phyloP scores from a whole-genome alignment of 495 filamentous ascomycete genomes.

The Penicillium herquei region DNA sequence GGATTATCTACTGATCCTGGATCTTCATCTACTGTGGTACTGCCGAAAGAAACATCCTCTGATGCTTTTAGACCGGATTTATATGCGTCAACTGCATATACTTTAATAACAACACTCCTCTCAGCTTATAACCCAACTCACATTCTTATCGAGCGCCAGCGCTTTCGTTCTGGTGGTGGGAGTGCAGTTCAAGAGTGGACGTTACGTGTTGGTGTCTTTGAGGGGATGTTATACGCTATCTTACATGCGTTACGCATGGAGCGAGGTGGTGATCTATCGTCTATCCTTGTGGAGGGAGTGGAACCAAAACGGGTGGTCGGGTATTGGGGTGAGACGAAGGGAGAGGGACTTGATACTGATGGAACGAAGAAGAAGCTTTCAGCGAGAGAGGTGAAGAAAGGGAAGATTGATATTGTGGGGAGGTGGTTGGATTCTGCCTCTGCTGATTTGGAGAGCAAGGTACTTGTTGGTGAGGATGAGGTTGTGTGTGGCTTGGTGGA shows the following conservation, averaged over 20 bases:
- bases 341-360: not conserved
- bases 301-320: conserved; percentile 41
- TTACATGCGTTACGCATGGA: conserved; percentile 55
- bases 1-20: too few species aligned
- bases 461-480: conserved; percentile 30
- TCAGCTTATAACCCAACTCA: conserved; percentile 57
- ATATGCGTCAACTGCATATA: conserved; percentile 62
- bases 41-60: conserved; percentile 6
- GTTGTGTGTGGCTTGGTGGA: conserved; percentile 36
- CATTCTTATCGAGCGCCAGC: conserved; percentile 87
- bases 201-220: conserved; percentile 82
- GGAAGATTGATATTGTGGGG: conserved; percentile 64
- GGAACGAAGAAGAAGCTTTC: conserved; percentile 20
- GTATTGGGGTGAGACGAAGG: conserved; percentile 34
- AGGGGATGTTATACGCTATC: conserved; percentile 83
- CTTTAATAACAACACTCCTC: conserved; percentile 53
- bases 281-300: conserved; percentile 29
- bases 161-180: conserved; percentile 68
- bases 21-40: not conserved
- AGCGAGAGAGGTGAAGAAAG: conserved; percentile 49
- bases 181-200: conserved; percentile 83
- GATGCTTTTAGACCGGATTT: conserved; percentile 55
- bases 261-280: conserved; percentile 19
- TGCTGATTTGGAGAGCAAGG: not conserved
- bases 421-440: conserved; percentile 44